Evolutionary conservation across 768 basidiomycete species (phyloP), one percentile per base, ranked within the genome.

Genomic region (Rhodotorula graminis): DNA sequence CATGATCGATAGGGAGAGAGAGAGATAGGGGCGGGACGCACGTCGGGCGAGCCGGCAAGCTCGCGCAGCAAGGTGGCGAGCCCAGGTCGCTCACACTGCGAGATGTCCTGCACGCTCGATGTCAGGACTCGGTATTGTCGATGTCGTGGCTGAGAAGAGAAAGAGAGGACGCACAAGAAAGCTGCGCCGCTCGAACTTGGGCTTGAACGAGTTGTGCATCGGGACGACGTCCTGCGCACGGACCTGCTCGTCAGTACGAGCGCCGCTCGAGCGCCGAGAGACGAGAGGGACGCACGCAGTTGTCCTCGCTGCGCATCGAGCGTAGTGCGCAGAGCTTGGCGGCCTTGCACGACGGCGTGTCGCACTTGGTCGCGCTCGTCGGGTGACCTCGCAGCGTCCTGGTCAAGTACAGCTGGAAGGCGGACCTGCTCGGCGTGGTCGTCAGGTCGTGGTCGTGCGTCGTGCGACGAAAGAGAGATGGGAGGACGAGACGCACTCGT

Each of bases 241-340:
- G 12, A 14, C 18, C 44, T 12, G 8, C 44, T 14, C 44, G n/a
- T n/a, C n/a, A n/a, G n/a, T n/a, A n/a, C n/a, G n/a, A n/a, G n/a
- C n/a, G n/a, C n/a, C n/a, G n/a, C n/a, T n/a, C 11, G 6, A 11
- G 52, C 4, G 18, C 27, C 1, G 19, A 21, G 14, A 29, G 6
- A 16, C 6, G 37, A 21, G 19, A n/a, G n/a, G n/a, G 2, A 66
- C 71, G 23, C 18, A 74, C 74, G 68, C 72, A 71, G 46, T 77
- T 73, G 46, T 49, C 42, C 53, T 76, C 67, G 23, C 69, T 70
- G 46, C 85, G 79, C 77, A 84, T 77, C 8, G 83, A 82, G 40
- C 84, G 79, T 69, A 85, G 77, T 59, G 82, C 82, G 73, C 85
- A 86, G 19, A 86, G 83, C 21, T 82, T 82, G 21, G 63, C 72